Percentiles rank a stretch among this genome's conserved stretches.
phyloP scores from a whole-genome alignment of 257 asterid species.

The Solanum habrochaites region DNA sequence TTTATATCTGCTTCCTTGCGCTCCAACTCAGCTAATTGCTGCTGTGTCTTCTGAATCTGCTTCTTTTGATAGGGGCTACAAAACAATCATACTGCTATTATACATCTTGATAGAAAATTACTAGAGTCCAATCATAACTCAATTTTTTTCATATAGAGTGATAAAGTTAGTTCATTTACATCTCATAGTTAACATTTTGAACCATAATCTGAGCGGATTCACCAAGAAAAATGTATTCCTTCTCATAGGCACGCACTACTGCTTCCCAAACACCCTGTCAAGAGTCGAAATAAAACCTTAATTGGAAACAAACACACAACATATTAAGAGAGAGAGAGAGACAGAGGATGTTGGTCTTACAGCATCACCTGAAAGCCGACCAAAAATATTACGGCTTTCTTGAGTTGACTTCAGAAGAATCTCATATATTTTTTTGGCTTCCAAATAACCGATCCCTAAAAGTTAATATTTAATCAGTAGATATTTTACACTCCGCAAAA shows the following conservation, averaged over 20 bases:
- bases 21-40: conserved; percentile 81
- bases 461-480: neutral
- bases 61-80: conserved; percentile 81
- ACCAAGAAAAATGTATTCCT: conserved; percentile 76
- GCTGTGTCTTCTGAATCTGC: conserved; percentile 87
- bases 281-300: conserved; percentile 4
- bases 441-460: conserved; percentile 78
- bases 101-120: neutral
- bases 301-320: neutral
- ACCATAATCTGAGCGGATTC: conserved; percentile 94
- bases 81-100: neutral
- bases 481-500: neutral
- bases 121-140: neutral
- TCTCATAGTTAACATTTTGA: conserved; percentile 84
- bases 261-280: conserved; percentile 94
- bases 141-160: neutral
- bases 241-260: conserved; percentile 74
- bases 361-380: conserved; percentile 98
- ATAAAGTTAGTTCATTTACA: conserved; percentile 33
- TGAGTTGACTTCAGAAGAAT: conserved; percentile 67
- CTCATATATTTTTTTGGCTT: conserved; percentile 71
- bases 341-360: conserved; percentile 50
- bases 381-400: conserved; percentile 94
- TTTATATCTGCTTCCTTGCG: conserved; percentile 85
- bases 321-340: neutral